A percentile compares a stretch with the other conserved stretches of the same genome.
Evolutionary conservation across 1,284 basidiomycete species (phyloP).

Genomic region (Ustilago cynodontis): DNA sequence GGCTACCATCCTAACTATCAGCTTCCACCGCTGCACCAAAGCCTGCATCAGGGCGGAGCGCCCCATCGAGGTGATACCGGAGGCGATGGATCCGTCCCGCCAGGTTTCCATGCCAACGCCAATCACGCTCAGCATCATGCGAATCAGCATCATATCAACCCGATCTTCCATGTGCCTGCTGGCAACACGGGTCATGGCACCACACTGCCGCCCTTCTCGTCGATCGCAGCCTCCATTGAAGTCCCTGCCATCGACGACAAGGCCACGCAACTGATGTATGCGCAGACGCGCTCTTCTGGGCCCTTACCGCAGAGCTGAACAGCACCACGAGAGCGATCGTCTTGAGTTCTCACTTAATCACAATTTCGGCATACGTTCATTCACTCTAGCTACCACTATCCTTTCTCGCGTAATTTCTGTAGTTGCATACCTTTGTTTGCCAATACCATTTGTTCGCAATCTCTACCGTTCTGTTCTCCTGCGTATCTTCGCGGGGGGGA

Average conservation of each 20-base stretch:
- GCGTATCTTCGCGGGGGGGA: too few relatives aligned
- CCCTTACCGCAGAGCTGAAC: slow-evolving; percentile 30
- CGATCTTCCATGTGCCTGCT: slow-evolving; percentile 54
- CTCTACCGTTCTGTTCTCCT: too few relatives aligned
- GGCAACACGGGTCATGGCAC: slow-evolving; percentile 32
- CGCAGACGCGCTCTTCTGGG: slow-evolving; percentile 30
- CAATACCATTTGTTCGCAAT: slow-evolving; percentile 37
- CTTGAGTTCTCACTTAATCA: too few relatives aligned
- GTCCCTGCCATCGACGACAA: slow-evolving; percentile 34
- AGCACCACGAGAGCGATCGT: neutral
- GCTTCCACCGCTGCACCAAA: slow-evolving; percentile 51
- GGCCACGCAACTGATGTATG: slow-evolving; percentile 40
- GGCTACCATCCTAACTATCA: slow-evolving; percentile 45
- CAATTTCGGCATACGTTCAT: neutral
- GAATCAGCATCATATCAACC: slow-evolving; percentile 50
- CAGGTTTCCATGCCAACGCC: slow-evolving; percentile 13
- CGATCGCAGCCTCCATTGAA: slow-evolving; percentile 55
- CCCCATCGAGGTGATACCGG: slow-evolving; percentile 20
- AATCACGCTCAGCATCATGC: slow-evolving; percentile 25
- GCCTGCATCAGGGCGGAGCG: slow-evolving; percentile 28
- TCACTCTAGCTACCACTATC: slow-evolving; percentile 9
- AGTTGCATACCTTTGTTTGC: slow-evolving; percentile 27
- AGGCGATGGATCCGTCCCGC: slow-evolving; percentile 14
- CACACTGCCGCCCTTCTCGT: slow-evolving; percentile 57
- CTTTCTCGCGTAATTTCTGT: slow-evolving; percentile 29